Percentiles rank a stretch among this genome's conserved stretches.
Conservation (phyloP, 495 filamentous ascomycete species). For the Penicillium macrosclerotiorum region DNA sequence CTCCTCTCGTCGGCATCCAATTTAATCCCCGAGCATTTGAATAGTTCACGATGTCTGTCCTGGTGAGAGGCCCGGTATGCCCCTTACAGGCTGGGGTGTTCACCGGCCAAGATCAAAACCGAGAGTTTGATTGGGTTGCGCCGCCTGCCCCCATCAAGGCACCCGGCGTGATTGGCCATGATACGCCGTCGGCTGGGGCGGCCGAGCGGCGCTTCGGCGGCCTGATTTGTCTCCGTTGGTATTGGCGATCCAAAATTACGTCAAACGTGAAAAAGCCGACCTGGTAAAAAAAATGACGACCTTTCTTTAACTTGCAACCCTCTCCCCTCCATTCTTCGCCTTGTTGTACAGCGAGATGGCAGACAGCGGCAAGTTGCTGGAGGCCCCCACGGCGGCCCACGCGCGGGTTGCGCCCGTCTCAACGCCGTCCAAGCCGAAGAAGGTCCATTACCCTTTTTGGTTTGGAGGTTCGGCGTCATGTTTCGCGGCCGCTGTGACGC, state of each 20-base stretch:
- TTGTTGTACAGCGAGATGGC: constrained; percentile 36
- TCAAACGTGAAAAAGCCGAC: constrained; percentile 21
- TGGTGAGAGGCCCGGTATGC: constrained; percentile 5
- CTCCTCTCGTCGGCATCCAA: constrained; percentile 12
- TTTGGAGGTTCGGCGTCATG: constrained; percentile 91
- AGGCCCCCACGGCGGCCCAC: constrained; percentile 31
- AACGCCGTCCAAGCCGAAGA: constrained; percentile 28
- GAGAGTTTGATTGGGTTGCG: constrained; percentile 38
- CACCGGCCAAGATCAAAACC: constrained; percentile 18
- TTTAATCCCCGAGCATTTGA: constrained; percentile 15
- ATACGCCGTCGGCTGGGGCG: constrained; percentile 13
- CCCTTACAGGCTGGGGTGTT: constrained; percentile 14
- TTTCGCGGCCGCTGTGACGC: constrained; percentile 84
- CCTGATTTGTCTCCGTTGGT: constrained; percentile 41
- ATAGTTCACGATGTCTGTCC: too few relatives aligned
- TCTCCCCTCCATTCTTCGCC: constrained; percentile 13
- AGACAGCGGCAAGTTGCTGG: constrained; percentile 37
- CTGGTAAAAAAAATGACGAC: constrained; percentile 9
- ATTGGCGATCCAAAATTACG: constrained; percentile 29
- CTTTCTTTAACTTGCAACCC: constrained; percentile 8
- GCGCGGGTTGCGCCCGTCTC: constrained; percentile 24
- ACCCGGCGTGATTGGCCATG: constrained; percentile 14
- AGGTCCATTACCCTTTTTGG: constrained; percentile 81
- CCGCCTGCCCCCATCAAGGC: not conserved
- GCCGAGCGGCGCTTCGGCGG: constrained; percentile 32